Conservation (phyloP, 306 rosid species). For the Argentina anserina region DNA sequence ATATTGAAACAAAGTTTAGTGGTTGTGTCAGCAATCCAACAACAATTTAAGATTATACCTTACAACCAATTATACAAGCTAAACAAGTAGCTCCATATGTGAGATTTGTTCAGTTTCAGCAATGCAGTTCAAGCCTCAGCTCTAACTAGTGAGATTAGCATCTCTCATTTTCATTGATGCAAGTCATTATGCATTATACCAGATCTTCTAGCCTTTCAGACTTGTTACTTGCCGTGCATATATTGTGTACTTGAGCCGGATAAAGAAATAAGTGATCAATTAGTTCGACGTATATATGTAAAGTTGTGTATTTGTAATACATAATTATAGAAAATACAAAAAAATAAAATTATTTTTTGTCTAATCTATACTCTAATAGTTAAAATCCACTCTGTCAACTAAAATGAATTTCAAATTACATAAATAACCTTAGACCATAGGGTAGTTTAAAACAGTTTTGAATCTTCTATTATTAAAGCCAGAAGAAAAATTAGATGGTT, state of each 20-base stretch:
- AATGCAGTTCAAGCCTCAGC: neutral
- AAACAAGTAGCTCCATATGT: neutral
- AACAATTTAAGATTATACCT: neutral
- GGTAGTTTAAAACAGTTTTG: too few relatives aligned
- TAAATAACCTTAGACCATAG: too few relatives aligned
- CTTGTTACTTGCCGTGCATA: neutral
- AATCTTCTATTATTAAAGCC: too few relatives aligned
- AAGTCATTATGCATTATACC: neutral
- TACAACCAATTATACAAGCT: neutral
- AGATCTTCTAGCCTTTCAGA: neutral
- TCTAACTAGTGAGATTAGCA: neutral
- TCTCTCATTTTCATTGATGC: neutral
- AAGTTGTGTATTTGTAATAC: neutral
- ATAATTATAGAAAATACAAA: too few relatives aligned
- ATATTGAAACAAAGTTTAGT: neutral
- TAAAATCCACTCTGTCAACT: too few relatives aligned
- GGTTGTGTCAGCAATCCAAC: constrained; percentile 8
- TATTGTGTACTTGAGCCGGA: too few relatives aligned
- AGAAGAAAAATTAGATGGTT: too few relatives aligned
- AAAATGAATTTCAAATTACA: too few relatives aligned
- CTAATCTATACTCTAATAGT: too few relatives aligned
- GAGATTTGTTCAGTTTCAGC: neutral
- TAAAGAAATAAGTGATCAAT: too few relatives aligned
- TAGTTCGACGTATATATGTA: too few relatives aligned
- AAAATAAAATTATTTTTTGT: too few relatives aligned